These are phyloP conservation scores for Clausena lansium DNA, from an alignment of 345 rosid species.

Conservation along the genomic window DNA sequence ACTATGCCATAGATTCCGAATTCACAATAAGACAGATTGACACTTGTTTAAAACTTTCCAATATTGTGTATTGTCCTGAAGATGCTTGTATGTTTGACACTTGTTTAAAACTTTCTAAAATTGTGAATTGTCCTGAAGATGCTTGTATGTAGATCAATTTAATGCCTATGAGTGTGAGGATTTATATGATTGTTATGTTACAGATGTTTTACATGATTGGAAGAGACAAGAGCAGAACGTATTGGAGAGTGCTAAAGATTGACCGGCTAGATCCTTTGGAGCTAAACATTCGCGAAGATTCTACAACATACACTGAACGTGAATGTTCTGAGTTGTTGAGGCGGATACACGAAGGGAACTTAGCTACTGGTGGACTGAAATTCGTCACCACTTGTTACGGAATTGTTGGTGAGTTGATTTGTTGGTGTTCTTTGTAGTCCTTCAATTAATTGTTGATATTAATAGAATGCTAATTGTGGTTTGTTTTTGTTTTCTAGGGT, in stretches of 20 bases:
- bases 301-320: constrained; percentile 62
- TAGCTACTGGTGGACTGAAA: constrained; percentile 83
- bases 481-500: constrained; percentile 49
- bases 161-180: not conserved
- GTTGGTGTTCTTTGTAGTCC: not conserved
- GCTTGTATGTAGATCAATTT: not conserved
- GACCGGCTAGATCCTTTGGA: constrained; percentile 70
- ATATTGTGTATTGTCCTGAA: too few relatives aligned
- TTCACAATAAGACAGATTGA: too few relatives aligned
- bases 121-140: not conserved
- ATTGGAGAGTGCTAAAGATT: constrained; percentile 83
- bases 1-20: not conserved
- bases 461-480: not conserved
- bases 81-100: too few relatives aligned
- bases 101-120: not conserved
- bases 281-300: constrained; percentile 75
- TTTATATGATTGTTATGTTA: constrained; percentile 7
- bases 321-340: constrained; percentile 77
- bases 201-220: constrained; percentile 86
- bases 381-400: constrained; percentile 89
- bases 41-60: too few relatives aligned
- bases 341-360: constrained; percentile 93
- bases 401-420: constrained; percentile 66
- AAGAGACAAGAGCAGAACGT: constrained; percentile 61
- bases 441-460: not conserved